These are phyloP conservation scores for Athelia sp. DNA, from an alignment of 1,284 basidiomycete species.

Conservation along the genomic window DNA sequence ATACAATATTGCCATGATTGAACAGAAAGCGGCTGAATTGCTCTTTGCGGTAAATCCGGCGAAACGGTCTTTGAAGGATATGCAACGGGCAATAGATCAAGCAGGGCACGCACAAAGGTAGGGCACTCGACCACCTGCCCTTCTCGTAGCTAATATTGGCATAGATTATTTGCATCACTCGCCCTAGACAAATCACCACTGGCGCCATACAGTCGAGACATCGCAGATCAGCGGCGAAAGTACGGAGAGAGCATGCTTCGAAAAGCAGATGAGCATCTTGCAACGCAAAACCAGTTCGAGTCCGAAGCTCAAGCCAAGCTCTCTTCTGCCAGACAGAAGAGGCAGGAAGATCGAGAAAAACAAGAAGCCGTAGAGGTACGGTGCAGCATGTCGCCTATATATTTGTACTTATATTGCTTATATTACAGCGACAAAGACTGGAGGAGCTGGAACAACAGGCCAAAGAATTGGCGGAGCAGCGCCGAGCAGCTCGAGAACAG, in stretches of 20 bases:
- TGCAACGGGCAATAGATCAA: constrained; percentile 73
- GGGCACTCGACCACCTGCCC: constrained; percentile 16
- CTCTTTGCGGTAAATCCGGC: constrained; percentile 67
- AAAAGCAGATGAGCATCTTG: constrained; percentile 73
- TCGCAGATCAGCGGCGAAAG: constrained; percentile 83
- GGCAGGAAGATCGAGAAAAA: constrained; percentile 62
- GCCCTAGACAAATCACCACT: constrained; percentile 65
- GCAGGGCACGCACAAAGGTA: constrained; percentile 88
- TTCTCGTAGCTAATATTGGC: no score
- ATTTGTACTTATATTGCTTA: constrained; percentile 1
- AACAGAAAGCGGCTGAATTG: constrained; percentile 91
- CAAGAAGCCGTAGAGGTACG: constrained; percentile 55
- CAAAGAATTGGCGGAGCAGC: constrained; percentile 69
- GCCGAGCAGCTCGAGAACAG: constrained; percentile 73
- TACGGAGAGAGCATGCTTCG: constrained; percentile 85
- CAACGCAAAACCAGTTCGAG: constrained; percentile 73
- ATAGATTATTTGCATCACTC: constrained; percentile 77
- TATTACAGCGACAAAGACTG: constrained; percentile 44
- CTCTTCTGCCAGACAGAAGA: constrained; percentile 64
- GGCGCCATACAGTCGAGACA: constrained; percentile 81
- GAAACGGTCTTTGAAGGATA: constrained; percentile 76
- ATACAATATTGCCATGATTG: constrained; percentile 96
- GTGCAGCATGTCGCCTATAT: not conserved
- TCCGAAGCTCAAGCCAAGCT: constrained; percentile 67
- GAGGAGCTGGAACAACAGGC: constrained; percentile 58